Evolutionary conservation across 805 yeast species (phyloP).

Genomic region (Schwanniomyces pseudopolymorphus): DNA sequence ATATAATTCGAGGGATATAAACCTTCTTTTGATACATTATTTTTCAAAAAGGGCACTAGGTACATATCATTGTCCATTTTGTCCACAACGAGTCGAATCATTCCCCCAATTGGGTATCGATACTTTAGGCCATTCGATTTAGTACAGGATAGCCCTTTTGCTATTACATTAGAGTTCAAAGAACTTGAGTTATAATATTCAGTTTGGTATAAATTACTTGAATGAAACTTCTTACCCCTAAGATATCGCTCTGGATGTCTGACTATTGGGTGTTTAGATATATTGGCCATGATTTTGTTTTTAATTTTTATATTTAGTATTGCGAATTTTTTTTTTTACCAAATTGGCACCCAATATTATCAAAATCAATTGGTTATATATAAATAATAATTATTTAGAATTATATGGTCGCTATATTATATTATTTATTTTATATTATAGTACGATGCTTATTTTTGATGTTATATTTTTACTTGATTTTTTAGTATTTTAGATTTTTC

Average conservation of each 20-base stretch:
- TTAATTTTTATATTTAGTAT: not conserved
- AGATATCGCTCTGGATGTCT: slow-evolving; percentile 30
- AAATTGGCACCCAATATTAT: not conserved
- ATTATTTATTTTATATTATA: too few relatives aligned
- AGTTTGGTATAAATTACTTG: slow-evolving; percentile 15
- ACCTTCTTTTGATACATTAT: slow-evolving; percentile 10
- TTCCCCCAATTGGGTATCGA: slow-evolving; percentile 27
- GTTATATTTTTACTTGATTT: slow-evolving; percentile 13
- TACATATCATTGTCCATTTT: slow-evolving; percentile 5
- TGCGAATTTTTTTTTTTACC: not conserved
- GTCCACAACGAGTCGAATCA: slow-evolving; percentile 9
- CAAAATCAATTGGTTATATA: too few relatives aligned
- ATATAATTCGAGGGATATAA: slow-evolving; percentile 26
- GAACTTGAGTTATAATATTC: slow-evolving; percentile 16
- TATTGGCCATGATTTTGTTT: not conserved
- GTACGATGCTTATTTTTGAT: too few relatives aligned
- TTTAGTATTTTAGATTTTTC: not conserved
- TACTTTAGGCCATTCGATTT: slow-evolving; percentile 20
- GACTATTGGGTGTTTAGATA: slow-evolving; percentile 28
- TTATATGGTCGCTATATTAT: too few relatives aligned
- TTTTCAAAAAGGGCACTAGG: slow-evolving; percentile 17
- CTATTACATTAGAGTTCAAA: slow-evolving; percentile 28
- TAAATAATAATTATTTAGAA: too few relatives aligned
- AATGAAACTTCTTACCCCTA: slow-evolving; percentile 18
- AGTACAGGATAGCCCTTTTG: slow-evolving; percentile 21